Evolutionary conservation across 768 basidiomycete species (phyloP).

Genomic region (Lactifluus piperatus): DNA sequence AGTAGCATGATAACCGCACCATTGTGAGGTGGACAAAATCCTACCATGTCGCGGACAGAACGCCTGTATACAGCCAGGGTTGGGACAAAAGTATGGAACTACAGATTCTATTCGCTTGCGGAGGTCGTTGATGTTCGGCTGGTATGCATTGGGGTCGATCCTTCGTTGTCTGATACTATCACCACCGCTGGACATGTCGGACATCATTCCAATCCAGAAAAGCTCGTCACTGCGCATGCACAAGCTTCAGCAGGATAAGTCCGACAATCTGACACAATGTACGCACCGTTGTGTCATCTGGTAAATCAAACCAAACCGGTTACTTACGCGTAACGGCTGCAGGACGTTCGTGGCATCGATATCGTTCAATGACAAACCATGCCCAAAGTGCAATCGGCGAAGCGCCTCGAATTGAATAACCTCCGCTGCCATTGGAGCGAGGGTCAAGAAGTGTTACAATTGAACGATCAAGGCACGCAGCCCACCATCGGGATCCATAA

Average conservation of each 20-base stretch:
- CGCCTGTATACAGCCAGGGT: constrained; percentile 14
- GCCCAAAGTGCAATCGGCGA: constrained; percentile 32
- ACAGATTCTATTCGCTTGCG: constrained; percentile 23
- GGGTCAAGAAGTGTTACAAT: not conserved
- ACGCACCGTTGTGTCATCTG: constrained; percentile 26
- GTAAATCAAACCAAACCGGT: constrained; percentile 6
- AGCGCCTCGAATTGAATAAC: constrained; percentile 42
- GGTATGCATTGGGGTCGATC: constrained; percentile 16
- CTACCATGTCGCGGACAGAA: constrained; percentile 8
- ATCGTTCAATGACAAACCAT: constrained; percentile 32
- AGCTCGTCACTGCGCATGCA: not conserved
- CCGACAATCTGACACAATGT: constrained; percentile 15
- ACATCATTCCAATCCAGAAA: constrained; percentile 9
- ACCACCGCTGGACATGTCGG: not conserved
- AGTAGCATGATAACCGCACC: not conserved
- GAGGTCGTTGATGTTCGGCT: constrained; percentile 19
- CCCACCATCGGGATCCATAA: constrained; percentile 37
- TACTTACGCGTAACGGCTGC: constrained; percentile 24
- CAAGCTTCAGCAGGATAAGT: not conserved
- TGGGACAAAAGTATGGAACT: constrained; percentile 21
- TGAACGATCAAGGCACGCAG: not conserved
- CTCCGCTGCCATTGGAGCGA: constrained; percentile 32
- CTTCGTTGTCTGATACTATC: constrained; percentile 6
- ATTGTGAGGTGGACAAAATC: not conserved
- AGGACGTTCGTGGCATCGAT: constrained; percentile 45